Conservation (phyloP, 78 protist genomes). For the Speleostelium caveatum region DNA sequence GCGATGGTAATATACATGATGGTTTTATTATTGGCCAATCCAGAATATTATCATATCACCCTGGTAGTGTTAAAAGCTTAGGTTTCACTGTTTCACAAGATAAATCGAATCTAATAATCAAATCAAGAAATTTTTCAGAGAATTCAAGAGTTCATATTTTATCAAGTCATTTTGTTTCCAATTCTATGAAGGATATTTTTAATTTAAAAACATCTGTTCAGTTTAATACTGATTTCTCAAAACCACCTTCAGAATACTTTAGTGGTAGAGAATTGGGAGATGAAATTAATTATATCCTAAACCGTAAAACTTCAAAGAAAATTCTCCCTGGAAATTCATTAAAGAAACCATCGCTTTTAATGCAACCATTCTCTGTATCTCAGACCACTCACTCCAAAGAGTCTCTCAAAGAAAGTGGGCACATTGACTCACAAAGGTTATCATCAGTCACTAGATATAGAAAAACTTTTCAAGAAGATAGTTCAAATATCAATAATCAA, state of each 20-base stretch:
- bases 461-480: no score
- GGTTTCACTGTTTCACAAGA: not conserved
- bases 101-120: not conserved
- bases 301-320: slow-evolving; percentile 36
- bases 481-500: not conserved
- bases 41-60: not conserved
- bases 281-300: slow-evolving; percentile 56
- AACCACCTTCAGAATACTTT: slow-evolving; percentile 17
- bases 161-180: slow-evolving; percentile 21
- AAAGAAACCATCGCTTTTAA: slow-evolving; percentile 38
- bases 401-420: not conserved
- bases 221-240: not conserved
- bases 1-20: slow-evolving; percentile 43
- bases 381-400: slow-evolving; percentile 22
- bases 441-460: not conserved
- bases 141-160: slow-evolving; percentile 48
- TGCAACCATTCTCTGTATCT: slow-evolving; percentile 58
- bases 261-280: slow-evolving; percentile 72
- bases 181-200: not conserved
- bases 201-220: not conserved
- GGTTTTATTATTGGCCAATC: slow-evolving; percentile 19
- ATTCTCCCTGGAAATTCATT: slow-evolving; percentile 52
- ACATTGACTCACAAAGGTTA: no score
- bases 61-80: not conserved
- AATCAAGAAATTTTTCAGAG: not conserved